phyloP scores from a whole-genome alignment of 192 early-diverging fungal species.

The Gonapodya sp. region DNA sequence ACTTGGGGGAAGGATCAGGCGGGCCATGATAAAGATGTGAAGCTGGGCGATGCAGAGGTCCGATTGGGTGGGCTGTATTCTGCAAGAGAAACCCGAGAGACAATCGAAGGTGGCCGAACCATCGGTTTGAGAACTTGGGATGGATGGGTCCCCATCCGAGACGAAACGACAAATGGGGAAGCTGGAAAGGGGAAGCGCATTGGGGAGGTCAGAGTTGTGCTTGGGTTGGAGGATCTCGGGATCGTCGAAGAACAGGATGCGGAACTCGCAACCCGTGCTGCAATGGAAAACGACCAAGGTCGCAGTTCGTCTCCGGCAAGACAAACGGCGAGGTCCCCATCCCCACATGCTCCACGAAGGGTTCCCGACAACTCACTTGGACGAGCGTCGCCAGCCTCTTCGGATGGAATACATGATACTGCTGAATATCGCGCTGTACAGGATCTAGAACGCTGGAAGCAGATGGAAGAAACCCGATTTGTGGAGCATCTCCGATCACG shows the following conservation, averaged over 20 bases:
- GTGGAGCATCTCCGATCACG: not conserved
- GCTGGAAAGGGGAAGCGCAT: constrained; percentile 17
- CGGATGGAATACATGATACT: not conserved
- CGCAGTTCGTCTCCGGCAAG: not conserved
- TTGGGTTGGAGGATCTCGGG: constrained; percentile 47
- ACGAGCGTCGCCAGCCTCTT: not conserved
- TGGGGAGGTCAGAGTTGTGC: constrained; percentile 27
- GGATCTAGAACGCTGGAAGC: not conserved
- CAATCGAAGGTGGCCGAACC: constrained; percentile 3
- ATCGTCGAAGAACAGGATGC: constrained; percentile 22
- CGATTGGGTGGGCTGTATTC: not conserved
- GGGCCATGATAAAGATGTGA: constrained; percentile 17
- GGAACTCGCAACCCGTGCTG: not conserved
- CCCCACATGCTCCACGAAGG: too few species aligned
- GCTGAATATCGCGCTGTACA: not conserved
- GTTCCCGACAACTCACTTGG: not conserved
- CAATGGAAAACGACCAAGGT: not conserved
- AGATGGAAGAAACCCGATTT: not conserved
- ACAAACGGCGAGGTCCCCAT: not conserved
- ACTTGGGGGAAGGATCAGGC: constrained; percentile 27
- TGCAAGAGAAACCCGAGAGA: constrained; percentile 7
- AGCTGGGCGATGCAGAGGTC: constrained; percentile 22
- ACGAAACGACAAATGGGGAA: not conserved
- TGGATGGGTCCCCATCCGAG: not conserved
- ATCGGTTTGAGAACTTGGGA: not conserved